These are phyloP conservation scores for Hymenoscyphus fructigenus DNA, from an alignment of 2,329 filamentous ascomycete genomes.

Conservation along the genomic window DNA sequence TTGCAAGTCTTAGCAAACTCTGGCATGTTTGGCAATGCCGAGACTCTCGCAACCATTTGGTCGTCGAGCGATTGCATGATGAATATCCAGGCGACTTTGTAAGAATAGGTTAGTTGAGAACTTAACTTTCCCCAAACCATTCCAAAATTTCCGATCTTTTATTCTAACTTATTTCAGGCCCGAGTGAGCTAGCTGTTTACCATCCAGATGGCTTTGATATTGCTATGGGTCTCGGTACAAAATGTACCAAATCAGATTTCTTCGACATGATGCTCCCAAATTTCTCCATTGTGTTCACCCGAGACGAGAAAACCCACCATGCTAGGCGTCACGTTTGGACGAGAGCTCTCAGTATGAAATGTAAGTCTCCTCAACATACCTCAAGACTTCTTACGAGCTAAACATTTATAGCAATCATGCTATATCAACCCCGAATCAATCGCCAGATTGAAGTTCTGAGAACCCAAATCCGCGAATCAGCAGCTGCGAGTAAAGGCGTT, in stretches of 20 bases:
- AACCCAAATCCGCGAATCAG: not conserved
- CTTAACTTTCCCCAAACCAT: not conserved
- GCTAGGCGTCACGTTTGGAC: constrained; percentile 11
- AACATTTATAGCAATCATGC: not conserved
- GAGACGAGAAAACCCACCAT: constrained; percentile 8
- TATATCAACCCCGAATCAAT: not conserved
- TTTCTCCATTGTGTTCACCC: not conserved
- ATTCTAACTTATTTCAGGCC: constrained; percentile 3
- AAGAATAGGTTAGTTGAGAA: constrained; percentile 4
- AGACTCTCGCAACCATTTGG: constrained; percentile 7
- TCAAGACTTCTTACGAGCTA: not conserved
- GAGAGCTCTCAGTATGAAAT: constrained; percentile 7
- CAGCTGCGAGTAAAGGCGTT: not conserved
- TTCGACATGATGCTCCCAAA: constrained; percentile 12
- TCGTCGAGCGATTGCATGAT: constrained; percentile 5
- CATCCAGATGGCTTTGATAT: constrained; percentile 42
- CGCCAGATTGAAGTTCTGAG: not conserved
- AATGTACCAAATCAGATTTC: constrained; percentile 13
- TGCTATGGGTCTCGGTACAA: constrained; percentile 1
- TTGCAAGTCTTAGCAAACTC: constrained; percentile 9
- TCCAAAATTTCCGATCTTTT: not conserved
- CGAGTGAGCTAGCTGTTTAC: constrained; percentile 16
- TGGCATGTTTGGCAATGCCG: constrained; percentile 7
- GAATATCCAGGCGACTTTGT: constrained; percentile 13
- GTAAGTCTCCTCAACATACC: not conserved